phyloP scores from a whole-genome alignment of 805 yeast species.

The Jamesozyma gamospora region DNA sequence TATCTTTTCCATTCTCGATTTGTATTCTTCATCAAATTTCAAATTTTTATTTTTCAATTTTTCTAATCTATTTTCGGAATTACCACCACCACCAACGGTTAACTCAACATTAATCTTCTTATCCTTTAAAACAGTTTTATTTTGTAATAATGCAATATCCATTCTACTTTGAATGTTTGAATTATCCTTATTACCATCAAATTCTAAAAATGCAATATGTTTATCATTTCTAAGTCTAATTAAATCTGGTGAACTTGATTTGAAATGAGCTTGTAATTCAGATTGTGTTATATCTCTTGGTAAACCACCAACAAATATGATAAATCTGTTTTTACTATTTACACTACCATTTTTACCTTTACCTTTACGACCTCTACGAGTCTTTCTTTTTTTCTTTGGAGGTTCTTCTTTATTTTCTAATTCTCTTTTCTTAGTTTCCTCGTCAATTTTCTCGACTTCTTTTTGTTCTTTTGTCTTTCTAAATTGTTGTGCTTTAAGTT shows the following conservation, averaged over 20 bases:
- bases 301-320: conserved; percentile 83
- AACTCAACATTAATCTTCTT: conserved; percentile 89
- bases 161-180: conserved; percentile 62
- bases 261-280: conserved; percentile 62
- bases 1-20: conserved; percentile 42
- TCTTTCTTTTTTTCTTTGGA: conserved; percentile 40
- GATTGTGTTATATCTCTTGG: conserved; percentile 61
- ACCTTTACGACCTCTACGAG: conserved; percentile 65
- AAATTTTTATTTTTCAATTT: conserved; percentile 76
- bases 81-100: conserved; percentile 98
- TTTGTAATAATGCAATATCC: conserved; percentile 78
- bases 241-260: conserved; percentile 59
- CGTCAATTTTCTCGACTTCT: conserved; percentile 16
- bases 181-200: conserved; percentile 37
- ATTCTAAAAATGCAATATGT: conserved; percentile 90
- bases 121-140: conserved; percentile 54
- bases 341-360: conserved; percentile 39
- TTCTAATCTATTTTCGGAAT: conserved; percentile 52
- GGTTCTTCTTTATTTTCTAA: conserved; percentile 27
- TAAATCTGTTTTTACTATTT: conserved; percentile 50
- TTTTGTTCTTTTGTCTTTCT: conserved; percentile 26
- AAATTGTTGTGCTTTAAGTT: conserved; percentile 28
- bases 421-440: conserved; percentile 12
- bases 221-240: conserved; percentile 73
- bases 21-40: conserved; percentile 61